These are phyloP conservation scores for Linnemannia schmuckeri DNA, from an alignment of 192 early-diverging fungal species.

Conservation along the genomic window DNA sequence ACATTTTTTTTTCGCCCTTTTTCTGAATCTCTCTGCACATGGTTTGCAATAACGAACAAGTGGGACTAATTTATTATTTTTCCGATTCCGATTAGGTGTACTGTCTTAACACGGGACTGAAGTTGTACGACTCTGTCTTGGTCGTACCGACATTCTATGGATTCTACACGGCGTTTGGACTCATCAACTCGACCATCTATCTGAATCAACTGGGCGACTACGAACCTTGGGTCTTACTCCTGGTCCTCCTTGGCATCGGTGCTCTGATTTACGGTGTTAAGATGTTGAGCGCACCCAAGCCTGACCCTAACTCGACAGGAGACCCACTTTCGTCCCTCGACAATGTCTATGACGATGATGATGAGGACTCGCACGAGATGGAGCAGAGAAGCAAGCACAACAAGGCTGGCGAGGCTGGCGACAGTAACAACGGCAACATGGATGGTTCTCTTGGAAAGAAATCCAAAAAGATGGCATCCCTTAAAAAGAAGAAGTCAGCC, in stretches of 20 bases:
- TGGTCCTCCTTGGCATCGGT: constrained; percentile 65
- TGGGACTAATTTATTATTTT: background rate
- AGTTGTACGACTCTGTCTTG: constrained; percentile 67
- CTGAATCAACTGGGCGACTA: constrained; percentile 63
- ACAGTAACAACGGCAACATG: constrained; percentile 14
- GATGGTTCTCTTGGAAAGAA: background rate
- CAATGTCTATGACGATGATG: constrained; percentile 17
- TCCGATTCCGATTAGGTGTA: constrained; percentile 58
- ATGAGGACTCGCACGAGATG: constrained; percentile 20
- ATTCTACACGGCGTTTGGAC: constrained; percentile 66
- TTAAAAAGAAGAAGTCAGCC: constrained; percentile 26
- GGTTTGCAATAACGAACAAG: background rate
- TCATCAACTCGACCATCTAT: constrained; percentile 73
- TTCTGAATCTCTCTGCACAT: background rate
- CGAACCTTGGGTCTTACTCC: constrained; percentile 62
- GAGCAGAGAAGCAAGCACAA: constrained; percentile 8
- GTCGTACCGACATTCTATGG: constrained; percentile 74
- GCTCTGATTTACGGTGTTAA: constrained; percentile 66
- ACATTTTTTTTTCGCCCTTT: background rate
- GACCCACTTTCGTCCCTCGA: background rate
- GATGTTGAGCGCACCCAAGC: constrained; percentile 61
- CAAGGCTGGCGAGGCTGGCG: background rate
- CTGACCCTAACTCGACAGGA: constrained; percentile 14
- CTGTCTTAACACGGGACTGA: constrained; percentile 69
- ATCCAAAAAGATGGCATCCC: constrained; percentile 16